Evolutionary conservation across 202 grass and related monocot genomes (phyloP).

Genomic region (Schoenoplectus triqueter): DNA sequence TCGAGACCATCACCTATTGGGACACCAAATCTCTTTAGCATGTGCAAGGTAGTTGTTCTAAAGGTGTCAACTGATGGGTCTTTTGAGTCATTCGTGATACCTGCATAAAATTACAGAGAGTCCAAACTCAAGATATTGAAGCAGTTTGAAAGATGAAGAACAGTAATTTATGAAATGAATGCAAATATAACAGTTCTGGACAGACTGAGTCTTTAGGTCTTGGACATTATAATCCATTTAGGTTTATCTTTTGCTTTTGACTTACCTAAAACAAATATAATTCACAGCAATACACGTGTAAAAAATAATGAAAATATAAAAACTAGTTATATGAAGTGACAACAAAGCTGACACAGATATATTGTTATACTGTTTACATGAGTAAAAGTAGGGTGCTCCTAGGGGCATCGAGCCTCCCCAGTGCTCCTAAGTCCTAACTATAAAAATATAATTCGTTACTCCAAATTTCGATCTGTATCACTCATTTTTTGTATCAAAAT

Average conservation of each 20-base stretch:
- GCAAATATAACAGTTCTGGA: not conserved
- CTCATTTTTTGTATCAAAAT: too few species aligned
- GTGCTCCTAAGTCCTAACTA: too few species aligned
- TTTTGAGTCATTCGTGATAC: conserved; percentile 92
- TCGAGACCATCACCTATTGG: conserved; percentile 79
- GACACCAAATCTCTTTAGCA: conserved; percentile 90
- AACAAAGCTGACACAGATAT: not conserved
- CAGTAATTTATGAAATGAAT: not conserved
- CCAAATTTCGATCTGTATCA: too few species aligned
- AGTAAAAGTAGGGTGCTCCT: too few species aligned
- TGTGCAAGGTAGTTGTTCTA: conserved; percentile 76
- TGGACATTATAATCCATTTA: not conserved
- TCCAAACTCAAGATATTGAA: not conserved
- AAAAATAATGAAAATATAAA: not conserved
- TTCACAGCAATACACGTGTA: not conserved
- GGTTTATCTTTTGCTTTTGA: not conserved
- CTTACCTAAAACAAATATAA: not conserved
- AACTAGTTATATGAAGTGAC: conserved; percentile 9
- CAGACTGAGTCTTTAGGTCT: too few species aligned
- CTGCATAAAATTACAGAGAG: conserved; percentile 42
- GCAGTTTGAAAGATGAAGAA: not conserved
- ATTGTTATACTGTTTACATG: not conserved
- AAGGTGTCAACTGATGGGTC: conserved; percentile 87
- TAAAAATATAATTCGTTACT: too few species aligned
- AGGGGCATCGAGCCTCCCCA: too few species aligned